These are phyloP conservation scores for Globisporangium uncinulatum DNA, from an alignment of 352 stramenopile genomes.

Conservation along the genomic window DNA sequence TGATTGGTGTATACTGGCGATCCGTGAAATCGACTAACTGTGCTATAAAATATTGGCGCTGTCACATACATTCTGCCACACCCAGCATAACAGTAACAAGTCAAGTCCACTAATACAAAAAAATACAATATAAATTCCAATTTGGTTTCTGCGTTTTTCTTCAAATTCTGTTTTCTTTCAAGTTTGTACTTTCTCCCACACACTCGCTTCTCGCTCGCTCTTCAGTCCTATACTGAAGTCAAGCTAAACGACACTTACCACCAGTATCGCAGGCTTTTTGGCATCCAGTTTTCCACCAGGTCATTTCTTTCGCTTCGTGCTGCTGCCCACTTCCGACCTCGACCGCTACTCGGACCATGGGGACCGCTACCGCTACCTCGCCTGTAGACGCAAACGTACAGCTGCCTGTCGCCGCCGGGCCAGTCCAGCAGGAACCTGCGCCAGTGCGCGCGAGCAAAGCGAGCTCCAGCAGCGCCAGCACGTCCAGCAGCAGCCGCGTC, in stretches of 20 bases:
- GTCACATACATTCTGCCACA: not conserved
- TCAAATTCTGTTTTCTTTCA: too few relatives aligned
- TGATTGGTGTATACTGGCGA: not conserved
- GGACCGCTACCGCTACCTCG: not conserved
- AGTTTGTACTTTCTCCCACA: too few relatives aligned
- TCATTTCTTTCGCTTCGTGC: not conserved
- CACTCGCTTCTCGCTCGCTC: too few relatives aligned
- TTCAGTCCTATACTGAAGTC: too few relatives aligned
- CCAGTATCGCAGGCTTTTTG: too few relatives aligned
- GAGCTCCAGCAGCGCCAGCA: slow-evolving; percentile 2
- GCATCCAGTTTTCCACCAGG: too few relatives aligned
- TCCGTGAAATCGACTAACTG: not conserved
- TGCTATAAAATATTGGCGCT: not conserved
- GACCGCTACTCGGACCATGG: not conserved
- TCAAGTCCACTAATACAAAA: not conserved
- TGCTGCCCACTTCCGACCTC: not conserved
- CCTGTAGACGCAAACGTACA: not conserved
- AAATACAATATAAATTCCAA: not conserved
- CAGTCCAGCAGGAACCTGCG: not conserved
- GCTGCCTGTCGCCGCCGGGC: not conserved
- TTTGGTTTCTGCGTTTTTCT: too few relatives aligned
- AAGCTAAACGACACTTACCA: too few relatives aligned
- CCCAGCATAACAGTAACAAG: not conserved
- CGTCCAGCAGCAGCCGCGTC: slow-evolving; percentile 48
- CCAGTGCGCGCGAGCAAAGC: slow-evolving; percentile 1